Percentiles rank a stretch among this genome's conserved stretches.
Conservation (phyloP, 2,329 filamentous ascomycete species). For the Trichoderma sp. region DNA sequence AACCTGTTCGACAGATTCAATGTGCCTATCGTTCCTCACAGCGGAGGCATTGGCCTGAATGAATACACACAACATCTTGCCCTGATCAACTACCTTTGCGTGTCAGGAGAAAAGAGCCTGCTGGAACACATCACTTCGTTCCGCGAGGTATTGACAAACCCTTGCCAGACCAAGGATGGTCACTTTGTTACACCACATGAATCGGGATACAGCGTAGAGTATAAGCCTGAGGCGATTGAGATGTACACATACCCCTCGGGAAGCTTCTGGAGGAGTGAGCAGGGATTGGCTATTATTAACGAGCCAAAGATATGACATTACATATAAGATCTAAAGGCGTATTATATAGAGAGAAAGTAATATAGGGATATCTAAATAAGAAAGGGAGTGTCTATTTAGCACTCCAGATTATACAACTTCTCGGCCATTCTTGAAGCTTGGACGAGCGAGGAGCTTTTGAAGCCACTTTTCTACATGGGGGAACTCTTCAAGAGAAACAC, state of each 20-base stretch:
- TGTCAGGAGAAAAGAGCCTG: slow-evolving; percentile 23
- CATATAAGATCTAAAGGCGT: too few species aligned
- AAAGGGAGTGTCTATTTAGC: not conserved
- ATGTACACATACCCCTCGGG: slow-evolving; percentile 19
- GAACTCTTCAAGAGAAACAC: not conserved
- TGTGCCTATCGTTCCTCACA: slow-evolving; percentile 24
- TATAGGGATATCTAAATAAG: not conserved
- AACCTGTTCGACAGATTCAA: slow-evolving; percentile 12
- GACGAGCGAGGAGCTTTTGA: not conserved
- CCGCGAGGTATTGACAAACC: slow-evolving; percentile 13
- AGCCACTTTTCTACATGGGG: not conserved
- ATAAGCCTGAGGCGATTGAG: slow-evolving; percentile 18
- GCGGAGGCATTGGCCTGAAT: slow-evolving; percentile 24
- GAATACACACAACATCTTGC: slow-evolving; percentile 25
- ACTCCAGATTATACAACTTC: not conserved
- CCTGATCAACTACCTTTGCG: slow-evolving; percentile 22
- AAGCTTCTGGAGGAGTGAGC: slow-evolving; percentile 23
- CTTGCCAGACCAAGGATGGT: slow-evolving; percentile 20
- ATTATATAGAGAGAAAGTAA: not conserved
- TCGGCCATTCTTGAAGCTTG: not conserved
- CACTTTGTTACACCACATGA: slow-evolving; percentile 23
- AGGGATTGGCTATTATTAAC: slow-evolving; percentile 22
- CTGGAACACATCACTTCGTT: slow-evolving; percentile 24
- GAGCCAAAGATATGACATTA: slow-evolving; percentile 19
- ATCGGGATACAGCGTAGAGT: slow-evolving; percentile 24